Percentiles rank a stretch among this genome's conserved stretches.
Evolutionary conservation across 202 grass and related monocot genomes (phyloP).

Genomic region (Hordeum pubiflorum): DNA sequence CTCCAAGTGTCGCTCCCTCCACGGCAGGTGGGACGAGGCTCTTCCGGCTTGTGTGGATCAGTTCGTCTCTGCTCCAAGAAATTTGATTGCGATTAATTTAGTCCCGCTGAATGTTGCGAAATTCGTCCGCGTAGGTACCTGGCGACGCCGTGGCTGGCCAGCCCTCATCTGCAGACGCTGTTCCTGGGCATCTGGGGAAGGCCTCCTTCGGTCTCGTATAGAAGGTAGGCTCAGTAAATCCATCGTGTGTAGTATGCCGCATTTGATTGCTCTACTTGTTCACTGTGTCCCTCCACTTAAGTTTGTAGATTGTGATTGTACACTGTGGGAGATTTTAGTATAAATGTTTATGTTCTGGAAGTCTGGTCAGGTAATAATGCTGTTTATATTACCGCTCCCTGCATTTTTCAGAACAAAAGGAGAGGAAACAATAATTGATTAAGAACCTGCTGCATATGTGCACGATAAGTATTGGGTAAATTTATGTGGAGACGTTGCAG

Average conservation of each 20-base stretch:
- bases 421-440: background rate
- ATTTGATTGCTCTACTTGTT: background rate
- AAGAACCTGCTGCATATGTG: background rate
- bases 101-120: background rate
- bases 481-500: no score
- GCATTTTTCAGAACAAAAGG: background rate
- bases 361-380: background rate
- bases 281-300: background rate
- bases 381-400: background rate
- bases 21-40: conserved; percentile 48
- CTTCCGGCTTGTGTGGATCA: background rate
- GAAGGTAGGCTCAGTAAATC: conserved; percentile 57
- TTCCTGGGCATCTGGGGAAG: conserved; percentile 69
- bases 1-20: conserved; percentile 65
- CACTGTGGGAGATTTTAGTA: background rate
- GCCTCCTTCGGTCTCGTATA: conserved; percentile 55
- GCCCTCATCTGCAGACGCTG: conserved; percentile 82
- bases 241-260: background rate
- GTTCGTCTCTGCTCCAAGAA: background rate
- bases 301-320: background rate
- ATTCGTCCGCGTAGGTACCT: conserved; percentile 45
- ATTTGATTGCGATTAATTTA: background rate
- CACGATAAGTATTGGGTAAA: no score
- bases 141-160: conserved; percentile 81
- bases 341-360: no score